Percentiles rank a stretch among this genome's conserved stretches.
Evolutionary conservation across 805 yeast genomes (phyloP).

Genomic region (Lipomyces starkeyi): DNA sequence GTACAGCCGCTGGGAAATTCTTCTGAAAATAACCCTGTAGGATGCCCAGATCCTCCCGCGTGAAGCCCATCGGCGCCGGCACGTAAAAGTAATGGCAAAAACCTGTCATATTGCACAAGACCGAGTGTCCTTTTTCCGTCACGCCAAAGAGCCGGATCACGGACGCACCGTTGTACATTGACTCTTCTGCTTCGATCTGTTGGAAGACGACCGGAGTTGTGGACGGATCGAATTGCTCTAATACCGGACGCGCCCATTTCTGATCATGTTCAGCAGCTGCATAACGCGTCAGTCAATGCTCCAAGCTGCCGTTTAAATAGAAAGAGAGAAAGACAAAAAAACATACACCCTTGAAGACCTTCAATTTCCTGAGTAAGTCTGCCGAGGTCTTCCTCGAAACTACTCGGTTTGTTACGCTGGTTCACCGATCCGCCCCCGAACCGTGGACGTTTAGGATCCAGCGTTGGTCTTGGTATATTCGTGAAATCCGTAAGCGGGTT

Average conservation of each 20-base stretch:
- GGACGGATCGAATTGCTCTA: conserved; percentile 56
- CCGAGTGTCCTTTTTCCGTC: conserved; percentile 83
- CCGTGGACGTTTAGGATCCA: conserved; percentile 25
- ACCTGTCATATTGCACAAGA: conserved; percentile 86
- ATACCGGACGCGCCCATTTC: conserved; percentile 62
- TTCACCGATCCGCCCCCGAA: conserved; percentile 4
- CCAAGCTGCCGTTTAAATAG: neutral
- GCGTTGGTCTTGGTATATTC: conserved; percentile 19
- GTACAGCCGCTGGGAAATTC: conserved; percentile 58
- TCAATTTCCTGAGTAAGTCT: conserved; percentile 52
- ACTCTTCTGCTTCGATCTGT: conserved; percentile 94
- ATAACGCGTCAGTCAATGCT: neutral
- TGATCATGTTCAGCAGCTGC: conserved; percentile 44
- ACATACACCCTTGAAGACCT: conserved; percentile 35
- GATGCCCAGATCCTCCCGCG: conserved; percentile 57
- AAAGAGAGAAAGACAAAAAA: neutral
- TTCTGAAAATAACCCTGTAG: neutral
- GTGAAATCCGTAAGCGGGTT: conserved; percentile 33
- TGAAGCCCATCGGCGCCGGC: conserved; percentile 84
- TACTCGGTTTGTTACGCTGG: conserved; percentile 47
- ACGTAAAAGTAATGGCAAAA: conserved; percentile 90
- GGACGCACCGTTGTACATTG: conserved; percentile 61
- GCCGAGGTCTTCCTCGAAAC: conserved; percentile 60
- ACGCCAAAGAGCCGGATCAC: conserved; percentile 88
- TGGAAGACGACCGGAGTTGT: conserved; percentile 72